phyloP scores from a whole-genome alignment of 2,329 filamentous ascomycete genomes.

The Sclerotinia borealis region DNA sequence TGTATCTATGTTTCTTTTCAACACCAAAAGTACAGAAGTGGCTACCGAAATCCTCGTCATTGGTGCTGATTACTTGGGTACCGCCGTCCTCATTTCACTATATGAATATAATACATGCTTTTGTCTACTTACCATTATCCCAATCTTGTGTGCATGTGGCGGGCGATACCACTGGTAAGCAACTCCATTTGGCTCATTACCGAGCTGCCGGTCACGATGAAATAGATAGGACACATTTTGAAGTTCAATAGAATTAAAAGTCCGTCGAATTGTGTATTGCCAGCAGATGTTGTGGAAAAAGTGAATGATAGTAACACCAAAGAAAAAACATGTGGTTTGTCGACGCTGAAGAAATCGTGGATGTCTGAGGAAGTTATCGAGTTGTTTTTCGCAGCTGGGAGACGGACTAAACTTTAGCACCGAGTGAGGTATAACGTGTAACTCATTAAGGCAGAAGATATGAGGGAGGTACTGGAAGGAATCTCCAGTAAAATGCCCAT shows the following conservation, averaged over 20 bases:
- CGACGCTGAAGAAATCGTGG: conserved; percentile 39
- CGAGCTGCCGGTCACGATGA: background rate
- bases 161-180: conserved; percentile 51
- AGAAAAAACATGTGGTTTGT: conserved; percentile 22
- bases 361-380: conserved; percentile 55
- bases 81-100: conserved; percentile 41
- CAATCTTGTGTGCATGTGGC: conserved; percentile 43
- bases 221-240: background rate
- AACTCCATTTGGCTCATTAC: background rate
- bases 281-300: conserved; percentile 48
- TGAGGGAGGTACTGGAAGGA: background rate
- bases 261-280: conserved; percentile 38
- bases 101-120: background rate
- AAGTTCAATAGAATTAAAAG: background rate
- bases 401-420: conserved; percentile 47
- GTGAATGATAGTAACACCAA: conserved; percentile 38
- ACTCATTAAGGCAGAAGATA: conserved; percentile 37
- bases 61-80: conserved; percentile 61
- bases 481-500: background rate
- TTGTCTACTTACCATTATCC: background rate
- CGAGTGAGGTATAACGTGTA: no score
- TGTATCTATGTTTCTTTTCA: background rate
- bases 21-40: background rate
- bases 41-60: conserved; percentile 47
- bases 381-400: conserved; percentile 59